Evolutionary conservation across 352 stramenopile genomes (phyloP), one percentile per base, ranked within the genome.

Genomic region (Pythium monospermum): DNA sequence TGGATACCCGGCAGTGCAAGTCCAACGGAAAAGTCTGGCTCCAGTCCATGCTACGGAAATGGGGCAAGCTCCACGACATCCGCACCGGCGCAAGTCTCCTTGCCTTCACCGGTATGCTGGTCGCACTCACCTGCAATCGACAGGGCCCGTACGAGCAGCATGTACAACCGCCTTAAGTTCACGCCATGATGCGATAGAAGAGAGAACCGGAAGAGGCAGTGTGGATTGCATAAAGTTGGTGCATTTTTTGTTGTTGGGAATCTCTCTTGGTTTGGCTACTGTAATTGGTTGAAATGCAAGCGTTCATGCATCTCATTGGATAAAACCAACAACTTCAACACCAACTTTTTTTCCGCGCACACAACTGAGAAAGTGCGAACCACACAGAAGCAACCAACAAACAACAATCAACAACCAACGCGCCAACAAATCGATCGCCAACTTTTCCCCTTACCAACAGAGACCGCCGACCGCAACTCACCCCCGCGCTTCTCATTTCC

Each of bases 101-200:
- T 25, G 80, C 76, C 18, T 86, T 85, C 52, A 66, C 61, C 0
- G 68, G 64, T 10, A 85, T 91, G 76, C 27, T 91, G 25, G 53
- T 83, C 30, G 76, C 74, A 5, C 74, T 90, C 56, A 64, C 66
- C 10, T 82, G 66, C 35, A 71, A n/a, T n/a, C n/a, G n/a, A 22
- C 28, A 36, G 28, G 4, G 10, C 13, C 33, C 19, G n/a, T n/a
- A n/a, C 10, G 23, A 49, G 42, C 18, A 35, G 7, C 30, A 35
- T 35, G 30, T 35, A 35, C 30, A 35, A 8, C 7, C 30, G 30
- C 30, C 30, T 8, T 8, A 13, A 8, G 13, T 35, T 6, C 6
- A 15, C 19, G 2, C 38, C 43, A 19, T 50, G 43, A 30, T 31
- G 44, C 44, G 44, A 31, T 37, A 16, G 39, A n/a, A n/a, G n/a